These are phyloP conservation scores for Magnolia changhungtana DNA, from an alignment of 164 flowering plant species.

Conservation along the genomic window DNA sequence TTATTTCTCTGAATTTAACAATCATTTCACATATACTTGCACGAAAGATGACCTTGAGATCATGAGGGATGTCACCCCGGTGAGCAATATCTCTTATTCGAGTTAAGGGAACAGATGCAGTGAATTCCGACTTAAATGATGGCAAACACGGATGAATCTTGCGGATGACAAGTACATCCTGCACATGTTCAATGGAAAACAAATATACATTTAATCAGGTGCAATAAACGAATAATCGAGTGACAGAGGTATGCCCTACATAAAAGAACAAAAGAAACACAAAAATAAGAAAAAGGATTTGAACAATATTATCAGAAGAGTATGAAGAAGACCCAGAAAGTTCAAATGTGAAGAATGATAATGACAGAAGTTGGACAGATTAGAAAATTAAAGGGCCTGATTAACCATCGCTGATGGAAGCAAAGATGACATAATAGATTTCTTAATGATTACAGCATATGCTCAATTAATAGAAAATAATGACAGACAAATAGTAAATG, in stretches of 20 bases:
- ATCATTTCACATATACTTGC: constrained; percentile 5
- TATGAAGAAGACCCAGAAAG: not conserved
- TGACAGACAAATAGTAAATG: no score
- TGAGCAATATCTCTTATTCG: constrained; percentile 97
- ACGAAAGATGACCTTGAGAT: constrained; percentile 69
- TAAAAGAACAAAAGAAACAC: not conserved
- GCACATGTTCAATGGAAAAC: constrained; percentile 16
- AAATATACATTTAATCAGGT: not conserved
- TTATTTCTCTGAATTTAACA: not conserved
- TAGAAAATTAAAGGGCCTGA: no score
- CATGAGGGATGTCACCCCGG: constrained; percentile 88
- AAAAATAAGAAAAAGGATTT: not conserved
- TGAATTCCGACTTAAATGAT: constrained; percentile 94
- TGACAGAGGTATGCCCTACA: not conserved
- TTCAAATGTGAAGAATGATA: not conserved
- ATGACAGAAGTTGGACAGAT: no score
- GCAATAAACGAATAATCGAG: not conserved
- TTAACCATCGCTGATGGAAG: no score
- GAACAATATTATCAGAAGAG: not conserved
- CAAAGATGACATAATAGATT: no score
- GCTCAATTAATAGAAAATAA: no score
- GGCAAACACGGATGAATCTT: constrained; percentile 94
- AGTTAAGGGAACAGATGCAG: constrained; percentile 94
- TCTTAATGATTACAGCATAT: no score
- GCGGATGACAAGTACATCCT: constrained; percentile 82